Conservation (phyloP, 1,139 yeast genomes). For the Kodamaea alishanica region DNA sequence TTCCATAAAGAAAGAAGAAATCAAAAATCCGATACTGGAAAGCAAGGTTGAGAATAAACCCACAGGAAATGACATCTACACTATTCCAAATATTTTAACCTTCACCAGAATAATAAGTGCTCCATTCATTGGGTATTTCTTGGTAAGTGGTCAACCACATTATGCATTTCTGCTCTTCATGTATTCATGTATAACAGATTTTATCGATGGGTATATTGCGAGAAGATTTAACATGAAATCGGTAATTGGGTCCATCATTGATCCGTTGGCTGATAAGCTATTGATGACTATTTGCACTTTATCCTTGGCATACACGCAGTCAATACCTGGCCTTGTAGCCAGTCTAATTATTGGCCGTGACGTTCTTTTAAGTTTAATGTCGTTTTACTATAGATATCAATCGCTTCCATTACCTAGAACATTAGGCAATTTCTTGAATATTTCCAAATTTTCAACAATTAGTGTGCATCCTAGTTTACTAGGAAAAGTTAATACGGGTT, state of each 20-base stretch:
- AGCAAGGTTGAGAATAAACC: not conserved
- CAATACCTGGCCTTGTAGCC: conserved; percentile 69
- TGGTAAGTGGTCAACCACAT: conserved; percentile 56
- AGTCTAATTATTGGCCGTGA: conserved; percentile 81
- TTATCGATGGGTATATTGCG: conserved; percentile 88
- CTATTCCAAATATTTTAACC: conserved; percentile 83
- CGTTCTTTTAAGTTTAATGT: conserved; percentile 68
- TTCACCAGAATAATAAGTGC: conserved; percentile 72
- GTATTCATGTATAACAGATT: conserved; percentile 87
- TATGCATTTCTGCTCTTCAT: conserved; percentile 71
- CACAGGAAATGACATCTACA: conserved; percentile 39
- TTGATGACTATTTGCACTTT: conserved; percentile 84
- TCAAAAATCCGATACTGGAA: not conserved
- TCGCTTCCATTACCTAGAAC: conserved; percentile 80
- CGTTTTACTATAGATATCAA: conserved; percentile 66
- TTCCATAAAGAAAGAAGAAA: not conserved
- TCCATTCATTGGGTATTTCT: conserved; percentile 78
- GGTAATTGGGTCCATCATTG: conserved; percentile 84
- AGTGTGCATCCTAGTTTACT: conserved; percentile 87
- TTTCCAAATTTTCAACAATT: conserved; percentile 76
- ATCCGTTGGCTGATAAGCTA: conserved; percentile 93
- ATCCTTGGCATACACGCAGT: conserved; percentile 65
- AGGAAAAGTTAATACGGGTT: conserved; percentile 82
- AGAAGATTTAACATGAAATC: conserved; percentile 73
- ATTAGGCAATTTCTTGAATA: conserved; percentile 59